phyloP scores from a whole-genome alignment of 352 stramenopile species.

The Phytophthora constricta region DNA sequence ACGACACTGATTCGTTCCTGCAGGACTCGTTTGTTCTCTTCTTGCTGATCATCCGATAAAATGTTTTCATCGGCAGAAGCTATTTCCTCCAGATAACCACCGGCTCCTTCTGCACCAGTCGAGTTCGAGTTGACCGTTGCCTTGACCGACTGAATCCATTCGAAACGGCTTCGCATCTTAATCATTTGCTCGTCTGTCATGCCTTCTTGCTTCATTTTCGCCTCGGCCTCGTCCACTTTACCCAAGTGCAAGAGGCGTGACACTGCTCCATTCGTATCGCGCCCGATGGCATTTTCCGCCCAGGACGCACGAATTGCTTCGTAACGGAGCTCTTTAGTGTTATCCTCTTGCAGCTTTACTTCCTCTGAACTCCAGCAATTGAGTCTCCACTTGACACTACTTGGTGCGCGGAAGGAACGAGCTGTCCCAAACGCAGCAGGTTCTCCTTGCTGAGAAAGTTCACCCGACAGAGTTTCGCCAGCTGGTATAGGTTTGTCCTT shows the following conservation, averaged over 20 bases:
- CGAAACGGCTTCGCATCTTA: conserved; percentile 45
- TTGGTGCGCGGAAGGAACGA: conserved; percentile 22
- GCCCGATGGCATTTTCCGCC: conserved; percentile 58
- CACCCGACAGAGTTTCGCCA: conserved; percentile 20
- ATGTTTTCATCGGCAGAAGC: conserved; percentile 17
- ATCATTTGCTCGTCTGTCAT: conserved; percentile 55
- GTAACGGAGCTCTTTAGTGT: conserved; percentile 55
- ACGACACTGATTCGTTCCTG: conserved; percentile 35
- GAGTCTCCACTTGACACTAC: conserved; percentile 52
- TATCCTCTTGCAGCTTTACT: conserved; percentile 66
- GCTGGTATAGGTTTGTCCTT: conserved; percentile 7
- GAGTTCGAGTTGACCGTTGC: conserved; percentile 16
- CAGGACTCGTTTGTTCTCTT: conserved; percentile 35
- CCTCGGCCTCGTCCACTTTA: conserved; percentile 46
- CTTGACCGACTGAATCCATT: conserved; percentile 43
- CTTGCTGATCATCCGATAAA: conserved; percentile 35
- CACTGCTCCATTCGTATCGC: conserved; percentile 58
- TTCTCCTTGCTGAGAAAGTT: conserved; percentile 1
- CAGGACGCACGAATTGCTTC: conserved; percentile 60
- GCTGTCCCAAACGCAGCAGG: not conserved
- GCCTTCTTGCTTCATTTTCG: conserved; percentile 43
- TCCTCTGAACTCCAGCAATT: conserved; percentile 69
- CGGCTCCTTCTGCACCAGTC: conserved; percentile 1
- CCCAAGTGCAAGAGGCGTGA: conserved; percentile 60
- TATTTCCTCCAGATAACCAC: conserved; percentile 27